These are phyloP conservation scores for Cladosporium sp. DNA, from an alignment of 2,329 filamentous ascomycete species.

Conservation along the genomic window DNA sequence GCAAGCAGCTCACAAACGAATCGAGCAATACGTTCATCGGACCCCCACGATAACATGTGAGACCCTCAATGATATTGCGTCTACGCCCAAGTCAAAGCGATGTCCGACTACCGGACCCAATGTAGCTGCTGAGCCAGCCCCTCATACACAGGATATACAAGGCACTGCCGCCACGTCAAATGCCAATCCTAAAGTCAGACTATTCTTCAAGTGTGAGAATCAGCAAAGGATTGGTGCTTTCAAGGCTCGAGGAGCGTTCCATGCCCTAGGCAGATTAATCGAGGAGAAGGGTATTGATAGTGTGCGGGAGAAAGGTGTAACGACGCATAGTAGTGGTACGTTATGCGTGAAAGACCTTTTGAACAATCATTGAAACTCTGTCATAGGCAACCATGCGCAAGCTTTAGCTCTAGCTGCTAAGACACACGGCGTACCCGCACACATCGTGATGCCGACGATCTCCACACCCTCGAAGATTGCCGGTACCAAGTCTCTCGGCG, in stretches of 20 bases:
- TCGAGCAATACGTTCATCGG: conserved; percentile 70
- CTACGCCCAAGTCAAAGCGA: conserved; percentile 55
- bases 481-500: conserved; percentile 71
- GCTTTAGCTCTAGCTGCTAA: conserved; percentile 78
- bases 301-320: conserved; percentile 61
- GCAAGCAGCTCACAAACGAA: conserved; percentile 64
- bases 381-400: conserved; percentile 84
- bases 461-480: conserved; percentile 79
- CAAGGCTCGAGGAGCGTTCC: conserved; percentile 86
- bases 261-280: conserved; percentile 68
- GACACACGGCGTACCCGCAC: conserved; percentile 67
- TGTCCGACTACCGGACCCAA: conserved; percentile 8
- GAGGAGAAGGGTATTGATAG: conserved; percentile 56
- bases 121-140: conserved; percentile 8
- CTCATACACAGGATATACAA: not conserved
- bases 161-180: conserved; percentile 27
- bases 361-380: too few species aligned
- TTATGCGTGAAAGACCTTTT: conserved; percentile 3
- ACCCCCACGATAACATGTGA: conserved; percentile 79
- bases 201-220: conserved; percentile 96
- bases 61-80: conserved; percentile 71
- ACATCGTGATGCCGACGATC: conserved; percentile 86
- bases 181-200: conserved; percentile 59
- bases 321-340: conserved; percentile 80
- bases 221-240: conserved; percentile 84